phyloP scores from a whole-genome alignment of 1,284 basidiomycete genomes.

The Termitomyces sp. region DNA sequence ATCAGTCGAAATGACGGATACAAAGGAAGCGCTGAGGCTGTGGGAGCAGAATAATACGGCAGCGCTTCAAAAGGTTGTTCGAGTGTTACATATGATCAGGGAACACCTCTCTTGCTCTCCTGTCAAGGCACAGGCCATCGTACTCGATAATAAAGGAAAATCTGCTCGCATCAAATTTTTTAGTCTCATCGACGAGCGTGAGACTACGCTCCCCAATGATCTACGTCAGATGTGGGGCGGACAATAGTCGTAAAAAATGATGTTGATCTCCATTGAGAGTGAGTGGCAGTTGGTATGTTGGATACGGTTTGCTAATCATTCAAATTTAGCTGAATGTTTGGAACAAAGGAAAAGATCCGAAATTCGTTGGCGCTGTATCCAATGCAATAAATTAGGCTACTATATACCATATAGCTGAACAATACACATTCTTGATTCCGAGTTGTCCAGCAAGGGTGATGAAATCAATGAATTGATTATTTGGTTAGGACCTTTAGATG shows the following conservation, averaged over 20 bases:
- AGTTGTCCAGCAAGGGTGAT: not conserved
- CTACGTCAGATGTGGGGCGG: constrained; percentile 9
- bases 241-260: not conserved
- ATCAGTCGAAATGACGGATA: constrained; percentile 7
- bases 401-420: not conserved
- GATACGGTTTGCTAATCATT: not conserved
- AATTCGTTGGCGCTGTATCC: not conserved
- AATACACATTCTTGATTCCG: not conserved
- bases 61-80: constrained; percentile 12
- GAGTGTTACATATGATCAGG: constrained; percentile 16
- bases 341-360: not conserved
- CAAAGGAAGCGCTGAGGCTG: constrained; percentile 4
- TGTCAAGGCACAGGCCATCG: constrained; percentile 13
- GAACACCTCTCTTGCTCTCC: constrained; percentile 9
- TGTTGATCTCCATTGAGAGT: not conserved
- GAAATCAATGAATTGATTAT: not conserved
- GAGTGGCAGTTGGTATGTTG: not conserved
- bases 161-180: constrained; percentile 8
- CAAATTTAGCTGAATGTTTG: not conserved
- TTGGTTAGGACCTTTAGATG: not conserved
- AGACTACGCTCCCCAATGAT: constrained; percentile 11
- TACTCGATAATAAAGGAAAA: constrained; percentile 2
- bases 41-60: constrained; percentile 15
- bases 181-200: constrained; percentile 9
- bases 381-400: not conserved